These are phyloP conservation scores for Cajanus cajan DNA, from an alignment of 306 rosid genomes.

Conservation along the genomic window DNA sequence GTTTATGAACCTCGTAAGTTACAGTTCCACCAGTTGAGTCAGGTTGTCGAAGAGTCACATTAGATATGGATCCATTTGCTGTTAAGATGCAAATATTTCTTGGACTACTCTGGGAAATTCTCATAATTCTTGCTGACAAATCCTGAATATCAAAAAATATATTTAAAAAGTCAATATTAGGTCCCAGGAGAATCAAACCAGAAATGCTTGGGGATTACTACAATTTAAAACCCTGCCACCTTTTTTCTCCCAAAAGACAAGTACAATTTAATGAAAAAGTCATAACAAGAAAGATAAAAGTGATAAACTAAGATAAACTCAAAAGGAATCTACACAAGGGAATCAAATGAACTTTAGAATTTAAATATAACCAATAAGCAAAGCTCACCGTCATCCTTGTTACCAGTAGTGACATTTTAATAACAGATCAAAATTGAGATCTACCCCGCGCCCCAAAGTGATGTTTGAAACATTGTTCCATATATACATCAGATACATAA, in stretches of 20 bases:
- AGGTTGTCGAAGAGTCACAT: constrained; percentile 68
- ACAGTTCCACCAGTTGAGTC: constrained; percentile 72
- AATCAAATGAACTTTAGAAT: neutral
- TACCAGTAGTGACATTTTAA: neutral
- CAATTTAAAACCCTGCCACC: neutral
- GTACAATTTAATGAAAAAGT: neutral
- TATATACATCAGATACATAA: neutral
- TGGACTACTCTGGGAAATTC: constrained; percentile 60
- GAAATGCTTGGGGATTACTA: neutral
- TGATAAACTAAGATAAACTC: neutral
- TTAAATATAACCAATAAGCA: neutral
- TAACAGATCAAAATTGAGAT: no score
- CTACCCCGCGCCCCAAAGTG: no score
- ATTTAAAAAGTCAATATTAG: neutral
- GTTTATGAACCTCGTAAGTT: constrained; percentile 78
- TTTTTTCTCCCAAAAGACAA: neutral
- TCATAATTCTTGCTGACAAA: constrained; percentile 52
- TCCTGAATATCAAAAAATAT: constrained; percentile 51
- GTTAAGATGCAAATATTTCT: constrained; percentile 61
- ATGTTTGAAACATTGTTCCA: neutral
- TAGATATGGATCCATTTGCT: constrained; percentile 74
- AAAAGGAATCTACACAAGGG: neutral
- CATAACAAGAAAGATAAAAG: neutral
- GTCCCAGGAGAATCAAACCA: neutral
- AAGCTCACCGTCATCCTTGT: neutral